phyloP scores from a whole-genome alignment of 768 basidiomycete species.

The Clitopilus hobsonii region DNA sequence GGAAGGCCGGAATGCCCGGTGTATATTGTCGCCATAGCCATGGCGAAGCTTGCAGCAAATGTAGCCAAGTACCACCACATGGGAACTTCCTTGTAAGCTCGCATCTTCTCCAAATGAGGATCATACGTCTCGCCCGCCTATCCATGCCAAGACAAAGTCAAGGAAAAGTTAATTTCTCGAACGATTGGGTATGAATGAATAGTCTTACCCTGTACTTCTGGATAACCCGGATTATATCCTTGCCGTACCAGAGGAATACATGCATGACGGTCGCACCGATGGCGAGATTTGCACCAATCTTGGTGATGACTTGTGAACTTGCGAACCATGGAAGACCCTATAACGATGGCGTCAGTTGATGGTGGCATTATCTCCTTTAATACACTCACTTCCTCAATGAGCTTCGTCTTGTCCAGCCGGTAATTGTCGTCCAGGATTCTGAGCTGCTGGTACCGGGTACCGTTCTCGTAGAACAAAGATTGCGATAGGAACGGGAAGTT shows the following conservation, averaged over 20 bases:
- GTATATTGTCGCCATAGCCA: constrained; percentile 53
- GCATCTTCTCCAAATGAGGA: constrained; percentile 55
- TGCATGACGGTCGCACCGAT: constrained; percentile 48
- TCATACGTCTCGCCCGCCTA: constrained; percentile 36
- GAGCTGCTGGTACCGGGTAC: constrained; percentile 46
- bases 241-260: constrained; percentile 48
- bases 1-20: constrained; percentile 49
- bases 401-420: constrained; percentile 41
- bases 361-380: constrained; percentile 13
- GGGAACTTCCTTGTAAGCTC: constrained; percentile 35
- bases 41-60: constrained; percentile 38
- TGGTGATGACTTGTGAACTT: constrained; percentile 36
- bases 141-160: too few relatives aligned
- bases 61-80: constrained; percentile 48
- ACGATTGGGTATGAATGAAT: neutral
- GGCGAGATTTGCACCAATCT: constrained; percentile 31
- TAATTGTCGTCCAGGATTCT: constrained; percentile 48
- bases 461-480: constrained; percentile 37
- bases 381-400: constrained; percentile 34
- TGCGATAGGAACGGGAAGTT: constrained; percentile 19
- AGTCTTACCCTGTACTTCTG: constrained; percentile 33
- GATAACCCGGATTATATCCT: constrained; percentile 39
- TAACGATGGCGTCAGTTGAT: constrained; percentile 2
- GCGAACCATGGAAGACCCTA: constrained; percentile 43
- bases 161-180: neutral